These are phyloP conservation scores for Thielaviopsis euricoi DNA, from an alignment of 2,329 filamentous ascomycete species.

Conservation along the genomic window DNA sequence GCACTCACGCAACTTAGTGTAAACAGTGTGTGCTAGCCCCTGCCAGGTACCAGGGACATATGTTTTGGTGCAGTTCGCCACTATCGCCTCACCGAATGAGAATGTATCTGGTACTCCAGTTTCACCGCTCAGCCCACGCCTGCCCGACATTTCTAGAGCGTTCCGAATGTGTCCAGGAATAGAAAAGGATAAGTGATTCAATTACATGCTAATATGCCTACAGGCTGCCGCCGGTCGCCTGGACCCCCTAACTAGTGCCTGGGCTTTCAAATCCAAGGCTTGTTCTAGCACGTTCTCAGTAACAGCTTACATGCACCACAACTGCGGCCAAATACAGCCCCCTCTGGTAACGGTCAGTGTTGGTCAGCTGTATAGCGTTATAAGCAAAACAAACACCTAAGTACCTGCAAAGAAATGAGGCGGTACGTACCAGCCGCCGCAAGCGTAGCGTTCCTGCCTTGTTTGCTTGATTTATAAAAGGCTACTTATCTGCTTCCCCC, in stretches of 20 bases:
- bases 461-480: slow-evolving; percentile 11
- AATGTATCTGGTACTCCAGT: slow-evolving; percentile 4
- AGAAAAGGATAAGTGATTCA: neutral
- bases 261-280: neutral
- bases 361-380: neutral
- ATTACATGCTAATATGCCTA: neutral
- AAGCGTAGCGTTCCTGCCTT: slow-evolving; percentile 12
- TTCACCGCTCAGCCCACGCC: neutral
- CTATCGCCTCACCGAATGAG: neutral
- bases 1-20: neutral
- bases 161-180: neutral
- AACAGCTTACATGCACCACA: too few relatives aligned
- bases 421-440: neutral
- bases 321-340: neutral
- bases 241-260: neutral
- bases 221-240: neutral
- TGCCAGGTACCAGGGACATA: neutral
- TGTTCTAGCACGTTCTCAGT: neutral
- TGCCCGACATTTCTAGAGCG: neutral
- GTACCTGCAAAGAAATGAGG: neutral
- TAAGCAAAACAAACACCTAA: neutral
- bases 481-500: slow-evolving; percentile 14
- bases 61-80: neutral
- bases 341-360: neutral
- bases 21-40: neutral